Base-by-base conservation (phyloP, 1,139 yeast genomes). In the Hemisphaericaspora subhashii region DNA sequence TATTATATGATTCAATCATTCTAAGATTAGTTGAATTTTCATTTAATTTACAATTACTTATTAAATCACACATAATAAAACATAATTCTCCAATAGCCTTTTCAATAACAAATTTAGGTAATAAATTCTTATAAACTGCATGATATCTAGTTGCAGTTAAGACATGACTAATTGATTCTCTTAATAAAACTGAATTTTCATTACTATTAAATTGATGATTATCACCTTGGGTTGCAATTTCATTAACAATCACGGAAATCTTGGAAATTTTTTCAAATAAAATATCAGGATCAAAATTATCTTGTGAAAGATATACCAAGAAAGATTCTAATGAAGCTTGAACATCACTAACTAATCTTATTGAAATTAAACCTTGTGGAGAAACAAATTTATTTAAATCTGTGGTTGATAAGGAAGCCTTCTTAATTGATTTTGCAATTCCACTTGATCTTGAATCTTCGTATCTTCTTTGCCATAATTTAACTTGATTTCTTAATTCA, bases 71-170 rank as follows among this genome's bases (percentile, higher is more conserved):
- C 11, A 88, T 75, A 1, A 89, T 73, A 52, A 83, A 83, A 11
- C 83, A 73, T 33, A 90, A 65, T 54, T 89, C 96, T 25, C 87
- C 77, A 9, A 88, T 68, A 0, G 97, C 84, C 18, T 90, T 80
- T 60, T 88, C 87, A 28, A 90, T 72, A 8, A 89, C 75, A 25
- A 86, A 68, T 40, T 75, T 75, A 1, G 98, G 97, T 38, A 88
- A 64, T 11, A 86, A 55, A 7, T 75, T 74, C 5, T 77, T 68
- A 45, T 86, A 82, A 5, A 81, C 66, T 1, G 87, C 81, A 58
- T 71, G 86, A 56, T 88, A 88, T 53, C 96, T 75, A 0, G 95
- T 77, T 0, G 92, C 77, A 4, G 96, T 81, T 36, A 90, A 79
- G 1, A 84, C 76, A 62, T 85, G 89, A 21, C 89, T 81, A 11